A percentile compares a stretch with the other conserved stretches of the same genome.
phyloP scores from a whole-genome alignment of 179 eudicot genomes.

The Gypsophila paniculata region DNA sequence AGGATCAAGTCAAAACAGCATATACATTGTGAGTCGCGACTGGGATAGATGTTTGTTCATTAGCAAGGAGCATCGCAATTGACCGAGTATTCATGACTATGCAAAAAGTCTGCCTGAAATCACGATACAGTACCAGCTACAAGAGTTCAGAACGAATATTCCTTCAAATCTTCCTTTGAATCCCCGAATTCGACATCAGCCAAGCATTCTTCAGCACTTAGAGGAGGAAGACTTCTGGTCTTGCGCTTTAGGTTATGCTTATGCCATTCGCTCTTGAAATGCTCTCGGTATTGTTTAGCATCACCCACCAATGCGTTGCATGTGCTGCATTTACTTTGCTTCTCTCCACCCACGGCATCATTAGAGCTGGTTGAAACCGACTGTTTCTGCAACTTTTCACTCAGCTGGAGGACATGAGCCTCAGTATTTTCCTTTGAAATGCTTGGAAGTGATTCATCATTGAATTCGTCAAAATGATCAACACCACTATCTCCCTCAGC shows the following conservation, averaged over 20 bases:
- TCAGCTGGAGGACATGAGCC: constrained; percentile 41
- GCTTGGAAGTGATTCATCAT: constrained; percentile 43
- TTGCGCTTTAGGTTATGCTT: constrained; percentile 80
- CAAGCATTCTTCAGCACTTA: constrained; percentile 77
- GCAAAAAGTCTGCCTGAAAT: not conserved
- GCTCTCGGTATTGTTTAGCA: constrained; percentile 80
- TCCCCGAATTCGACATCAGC: constrained; percentile 57
- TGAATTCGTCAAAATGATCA: constrained; percentile 60
- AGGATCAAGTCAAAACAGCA: not conserved
- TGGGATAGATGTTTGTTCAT: constrained; percentile 1
- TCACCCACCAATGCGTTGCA: constrained; percentile 83
- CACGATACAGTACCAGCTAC: not conserved
- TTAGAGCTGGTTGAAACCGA: constrained; percentile 34
- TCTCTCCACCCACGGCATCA: constrained; percentile 36
- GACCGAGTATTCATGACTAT: not conserved
- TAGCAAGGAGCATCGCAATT: not conserved
- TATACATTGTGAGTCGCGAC: not conserved
- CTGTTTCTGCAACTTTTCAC: constrained; percentile 55
- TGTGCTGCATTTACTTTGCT: constrained; percentile 77
- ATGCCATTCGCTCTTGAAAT: constrained; percentile 97
- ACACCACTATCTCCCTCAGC: constrained; percentile 68
- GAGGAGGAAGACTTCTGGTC: constrained; percentile 74
- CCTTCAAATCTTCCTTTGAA: constrained; percentile 65
- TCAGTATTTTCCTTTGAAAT: constrained; percentile 32
- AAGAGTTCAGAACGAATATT: constrained; percentile 61